Percentiles rank a stretch among this genome's conserved stretches.
Conservation (phyloP, 2,329 filamentous ascomycete species). For the Rugonectria rugulosa region DNA sequence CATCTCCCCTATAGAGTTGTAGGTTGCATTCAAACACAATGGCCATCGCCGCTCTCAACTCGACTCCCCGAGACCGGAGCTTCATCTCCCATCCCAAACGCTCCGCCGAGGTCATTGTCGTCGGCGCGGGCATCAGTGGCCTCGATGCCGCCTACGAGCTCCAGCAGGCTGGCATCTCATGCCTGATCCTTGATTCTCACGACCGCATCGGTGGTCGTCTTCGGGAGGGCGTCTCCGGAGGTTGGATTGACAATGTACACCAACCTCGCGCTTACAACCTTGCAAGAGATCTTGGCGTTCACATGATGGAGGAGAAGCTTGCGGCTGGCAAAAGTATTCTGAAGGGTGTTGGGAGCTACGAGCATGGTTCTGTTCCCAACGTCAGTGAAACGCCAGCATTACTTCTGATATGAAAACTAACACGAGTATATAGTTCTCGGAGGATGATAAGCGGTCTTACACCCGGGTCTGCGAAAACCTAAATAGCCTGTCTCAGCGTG, state of each 20-base stretch:
- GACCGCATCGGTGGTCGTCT: constrained; percentile 25
- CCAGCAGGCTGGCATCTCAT: constrained; percentile 33
- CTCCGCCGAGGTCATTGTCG: constrained; percentile 35
- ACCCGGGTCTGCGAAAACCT: constrained; percentile 27
- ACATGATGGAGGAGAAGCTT: constrained; percentile 19
- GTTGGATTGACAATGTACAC: constrained; percentile 31
- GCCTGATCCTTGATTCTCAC: constrained; percentile 33
- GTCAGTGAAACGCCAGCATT: constrained; percentile 11
- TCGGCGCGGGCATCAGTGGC: constrained; percentile 37
- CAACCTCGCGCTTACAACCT: constrained; percentile 24
- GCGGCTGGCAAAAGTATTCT: constrained; percentile 11
- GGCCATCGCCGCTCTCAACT: background rate
- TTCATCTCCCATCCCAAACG: background rate
- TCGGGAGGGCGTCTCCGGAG: constrained; percentile 25
- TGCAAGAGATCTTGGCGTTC: constrained; percentile 15
- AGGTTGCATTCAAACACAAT: background rate
- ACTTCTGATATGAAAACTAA: background rate
- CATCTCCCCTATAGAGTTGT: too few relatives aligned
- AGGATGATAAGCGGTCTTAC: constrained; percentile 26
- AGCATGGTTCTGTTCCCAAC: constrained; percentile 8
- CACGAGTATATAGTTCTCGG: constrained; percentile 10
- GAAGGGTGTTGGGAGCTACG: constrained; percentile 16
- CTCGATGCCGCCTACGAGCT: constrained; percentile 34
- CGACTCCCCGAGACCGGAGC: constrained; percentile 7
- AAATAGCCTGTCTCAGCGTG: constrained; percentile 26